Evolutionary conservation across 2,329 filamentous ascomycete species (phyloP).

Genomic region (Alternaria alternata): DNA sequence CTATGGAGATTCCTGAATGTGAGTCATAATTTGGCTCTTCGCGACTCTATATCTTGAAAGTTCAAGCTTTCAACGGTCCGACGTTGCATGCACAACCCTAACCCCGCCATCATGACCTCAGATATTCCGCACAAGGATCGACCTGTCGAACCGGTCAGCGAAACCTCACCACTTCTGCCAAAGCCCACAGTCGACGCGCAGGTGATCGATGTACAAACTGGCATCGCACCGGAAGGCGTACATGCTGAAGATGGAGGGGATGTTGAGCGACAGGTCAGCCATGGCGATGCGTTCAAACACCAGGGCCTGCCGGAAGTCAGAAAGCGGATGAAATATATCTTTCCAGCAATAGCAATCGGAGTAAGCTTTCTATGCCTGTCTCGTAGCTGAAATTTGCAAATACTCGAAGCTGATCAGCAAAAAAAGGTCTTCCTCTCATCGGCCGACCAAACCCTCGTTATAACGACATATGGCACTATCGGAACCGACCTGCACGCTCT

Average conservation of each 20-base stretch:
- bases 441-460: conserved; percentile 77
- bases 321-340: conserved; percentile 63
- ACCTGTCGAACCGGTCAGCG: conserved; percentile 21
- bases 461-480: conserved; percentile 80
- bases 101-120: conserved; percentile 11
- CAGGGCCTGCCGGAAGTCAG: conserved; percentile 59
- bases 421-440: conserved; percentile 75
- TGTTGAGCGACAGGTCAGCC: conserved; percentile 47
- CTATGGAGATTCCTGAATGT: not conserved
- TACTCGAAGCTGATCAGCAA: not conserved
- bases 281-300: conserved; percentile 47
- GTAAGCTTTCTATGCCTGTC: conserved; percentile 51
- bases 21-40: not conserved
- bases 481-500: conserved; percentile 78
- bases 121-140: not conserved
- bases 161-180: conserved; percentile 58
- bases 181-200: conserved; percentile 21
- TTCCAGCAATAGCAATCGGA: conserved; percentile 70
- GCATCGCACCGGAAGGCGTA: conserved; percentile 34
- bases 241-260: conserved; percentile 35
- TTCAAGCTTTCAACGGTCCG: not conserved
- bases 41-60: not conserved
- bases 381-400: not conserved
- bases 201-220: conserved; percentile 35
- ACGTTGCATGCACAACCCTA: conserved; percentile 5